phyloP scores from a whole-genome alignment of 208 protist species.

The Balamuthia mandrillaris region DNA sequence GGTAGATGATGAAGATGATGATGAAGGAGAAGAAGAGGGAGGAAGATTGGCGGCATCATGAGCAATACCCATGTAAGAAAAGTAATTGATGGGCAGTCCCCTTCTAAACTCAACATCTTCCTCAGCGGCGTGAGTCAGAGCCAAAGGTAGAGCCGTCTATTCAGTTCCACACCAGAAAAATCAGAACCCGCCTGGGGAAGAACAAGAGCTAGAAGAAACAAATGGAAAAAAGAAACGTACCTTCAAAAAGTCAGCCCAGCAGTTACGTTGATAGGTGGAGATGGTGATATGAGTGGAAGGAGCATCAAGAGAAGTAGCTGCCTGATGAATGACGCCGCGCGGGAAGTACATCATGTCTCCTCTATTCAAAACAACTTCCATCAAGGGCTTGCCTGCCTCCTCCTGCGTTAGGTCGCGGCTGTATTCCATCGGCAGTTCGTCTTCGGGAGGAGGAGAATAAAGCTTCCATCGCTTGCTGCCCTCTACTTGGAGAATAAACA shows the following conservation, averaged over 20 bases:
- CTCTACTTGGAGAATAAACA: conserved; percentile 90
- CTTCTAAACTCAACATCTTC: conserved; percentile 58
- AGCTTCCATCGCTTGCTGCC: conserved; percentile 87
- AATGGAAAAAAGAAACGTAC: conserved; percentile 50
- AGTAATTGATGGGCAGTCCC: conserved; percentile 29
- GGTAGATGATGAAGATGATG: no score
- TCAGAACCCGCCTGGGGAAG: neutral
- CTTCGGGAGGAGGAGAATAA: conserved; percentile 73
- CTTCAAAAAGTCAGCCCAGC: conserved; percentile 61
- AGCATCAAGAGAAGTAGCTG: conserved; percentile 41
- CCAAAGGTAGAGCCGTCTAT: neutral
- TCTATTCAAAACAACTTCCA: conserved; percentile 71
- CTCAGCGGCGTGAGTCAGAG: conserved; percentile 46
- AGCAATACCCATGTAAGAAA: neutral
- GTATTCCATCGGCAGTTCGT: conserved; percentile 56
- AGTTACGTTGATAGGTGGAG: conserved; percentile 79
- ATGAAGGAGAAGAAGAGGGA: no score
- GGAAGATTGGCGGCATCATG: neutral
- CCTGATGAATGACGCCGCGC: conserved; percentile 88
- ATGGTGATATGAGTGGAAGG: conserved; percentile 87
- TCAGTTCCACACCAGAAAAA: neutral
- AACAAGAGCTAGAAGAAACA: neutral
- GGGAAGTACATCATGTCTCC: conserved; percentile 93
- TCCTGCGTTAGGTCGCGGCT: conserved; percentile 76
- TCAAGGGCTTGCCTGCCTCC: conserved; percentile 73